phyloP scores from a whole-genome alignment of 2,329 filamentous ascomycete species.

The Pseudogymnoascus sp. region DNA sequence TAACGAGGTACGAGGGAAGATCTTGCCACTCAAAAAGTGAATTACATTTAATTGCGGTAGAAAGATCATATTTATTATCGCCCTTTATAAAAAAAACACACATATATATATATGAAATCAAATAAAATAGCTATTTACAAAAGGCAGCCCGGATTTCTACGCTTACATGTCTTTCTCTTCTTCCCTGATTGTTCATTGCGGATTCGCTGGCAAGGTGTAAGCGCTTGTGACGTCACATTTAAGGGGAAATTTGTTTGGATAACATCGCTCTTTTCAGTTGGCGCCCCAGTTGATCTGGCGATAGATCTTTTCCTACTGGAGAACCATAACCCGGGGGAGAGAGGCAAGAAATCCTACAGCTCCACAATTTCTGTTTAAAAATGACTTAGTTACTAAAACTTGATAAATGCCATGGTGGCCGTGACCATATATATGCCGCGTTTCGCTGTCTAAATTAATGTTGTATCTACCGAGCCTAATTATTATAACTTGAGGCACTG shows the following conservation, averaged over 20 bases:
- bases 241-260: neutral
- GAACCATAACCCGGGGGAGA: neutral
- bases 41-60: neutral
- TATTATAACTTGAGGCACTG: neutral
- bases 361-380: constrained; percentile 1
- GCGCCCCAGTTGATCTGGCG: neutral
- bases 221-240: neutral
- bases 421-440: neutral
- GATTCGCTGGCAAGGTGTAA: neutral
- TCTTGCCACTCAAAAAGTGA: neutral
- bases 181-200: neutral
- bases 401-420: neutral
- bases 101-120: neutral
- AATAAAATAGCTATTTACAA: neutral
- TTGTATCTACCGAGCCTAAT: neutral
- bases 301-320: neutral
- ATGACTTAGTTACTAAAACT: neutral
- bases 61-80: neutral
- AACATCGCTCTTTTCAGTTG: neutral
- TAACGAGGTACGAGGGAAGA: neutral
- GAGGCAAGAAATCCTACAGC: neutral
- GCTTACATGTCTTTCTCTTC: neutral
- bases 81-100: neutral
- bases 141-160: neutral
- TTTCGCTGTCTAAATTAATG: neutral